Evolutionary conservation across 257 asterid genomes (phyloP), one percentile per base, ranked within the genome.

Genomic region (Misopates orontium): DNA sequence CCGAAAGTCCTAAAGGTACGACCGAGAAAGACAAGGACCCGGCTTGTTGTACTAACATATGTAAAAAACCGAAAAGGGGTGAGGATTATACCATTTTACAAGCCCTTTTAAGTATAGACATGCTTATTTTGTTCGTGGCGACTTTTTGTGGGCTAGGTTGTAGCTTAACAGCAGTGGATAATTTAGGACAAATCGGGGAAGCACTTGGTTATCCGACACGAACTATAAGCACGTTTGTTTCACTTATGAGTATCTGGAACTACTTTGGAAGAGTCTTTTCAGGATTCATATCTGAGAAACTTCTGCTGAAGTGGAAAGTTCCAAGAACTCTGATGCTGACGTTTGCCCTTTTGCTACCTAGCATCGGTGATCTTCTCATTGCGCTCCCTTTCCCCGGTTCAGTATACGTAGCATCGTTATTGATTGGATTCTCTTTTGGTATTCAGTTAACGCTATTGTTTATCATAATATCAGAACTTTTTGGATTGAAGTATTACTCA

Each of bases 171-270:
- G 78, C 81, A 1, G 68, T 76, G 24, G 78, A 76, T 47, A 76
- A 76, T 19, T 15, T 77, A 71, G 82, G 78, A 14, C 81, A 77
- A 53, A 77, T 77, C 47, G 81, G 78, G 0, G 75, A 69, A 9
- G 72, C 81, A 0, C 25, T 77, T 59, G 82, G 78, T 25, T 77
- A 77, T 60, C 78, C 67, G 10, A 6, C 53, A 31, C 71, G 57
- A 10, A 77, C 70, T 10, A 51, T 72, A 17, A 72, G 77, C 19
- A 72, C 82, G n/a, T 77, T 77, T 49, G 75, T 77, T n/a, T 73
- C 82, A 8, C 82, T 77, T 14, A 75, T 77, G 51, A 77, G 78
- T 69, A 69, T 77, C 68, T 73, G 78, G 78, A 77, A 77, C 55
- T 77, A 57, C 40, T 73, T 77, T 5, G 78, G 82, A 0, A 64